Evolutionary conservation across 129 eudicot genomes (phyloP), one percentile per base, ranked within the genome.

Genomic region (Sambucus nigra): DNA sequence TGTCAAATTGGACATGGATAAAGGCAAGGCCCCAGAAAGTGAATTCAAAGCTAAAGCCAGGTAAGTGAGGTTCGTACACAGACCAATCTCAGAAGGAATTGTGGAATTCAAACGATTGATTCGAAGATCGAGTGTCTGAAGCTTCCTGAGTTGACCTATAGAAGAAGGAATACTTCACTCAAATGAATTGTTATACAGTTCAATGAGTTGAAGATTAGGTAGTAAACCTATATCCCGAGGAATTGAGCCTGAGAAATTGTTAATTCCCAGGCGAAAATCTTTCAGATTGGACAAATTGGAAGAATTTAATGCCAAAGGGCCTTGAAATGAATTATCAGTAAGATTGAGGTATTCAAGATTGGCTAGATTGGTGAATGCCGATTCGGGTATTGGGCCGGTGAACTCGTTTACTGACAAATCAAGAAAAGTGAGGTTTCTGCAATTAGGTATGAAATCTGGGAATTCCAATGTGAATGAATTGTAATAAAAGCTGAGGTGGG

Each of bases 401-500:
- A 91, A 57, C 0, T 28, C 16, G 66, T 91, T 85, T n/a, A 14
- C 0, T 25, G 98, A 85, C 86, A 91, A 72, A 61, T 91, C 98
- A 44, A 85, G 86, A 47, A 16, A 82, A 33, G 79, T 79, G 69
- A 89, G 68, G 35, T 70, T 80, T 54, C 26, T 59, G 64, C 80
- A 80, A 14, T 42, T n/a, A 38, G 51, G 57, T 55, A 88, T 39
- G 53, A 83, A 88, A 41, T 56, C 66, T 17, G 96, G 96, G 65
- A 88, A 83, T 16, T 45, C 86, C 16, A 56, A 68, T 2, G 47
- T 48, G 50, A 88, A 60, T 20, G 35, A 51, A 55, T 88, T 88
- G 71, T 13, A 40, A 41, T 44, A 53, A 33, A 88, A 52, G 52
- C 71, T 73, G 33, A 88, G 74, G 60, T 68, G 70, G 47, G 79